Base-by-base conservation (phyloP, 306 rosid species). In the Begonia fuchsioides region DNA sequence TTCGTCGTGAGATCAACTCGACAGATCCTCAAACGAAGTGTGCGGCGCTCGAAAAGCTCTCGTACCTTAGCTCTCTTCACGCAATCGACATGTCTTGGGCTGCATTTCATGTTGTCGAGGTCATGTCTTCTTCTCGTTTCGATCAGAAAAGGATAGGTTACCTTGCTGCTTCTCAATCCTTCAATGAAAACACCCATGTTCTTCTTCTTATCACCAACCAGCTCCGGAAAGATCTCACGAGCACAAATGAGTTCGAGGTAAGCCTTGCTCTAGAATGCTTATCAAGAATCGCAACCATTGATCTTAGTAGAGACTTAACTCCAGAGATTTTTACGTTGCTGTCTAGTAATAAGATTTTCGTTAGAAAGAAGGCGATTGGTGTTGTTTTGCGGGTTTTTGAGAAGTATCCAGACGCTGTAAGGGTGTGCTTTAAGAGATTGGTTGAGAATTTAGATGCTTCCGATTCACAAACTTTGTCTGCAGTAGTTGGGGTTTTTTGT, bases 81-180 rank as follows among this genome's bases (percentile, higher is more conserved):
- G 81, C 70, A 56, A 35, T 66, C 62, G 92, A 84, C 65, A 84
- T 90, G 95, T 76, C 93, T 3, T 90, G 86, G 82, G 95, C 97
- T 3, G 63, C 87, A 11, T 85, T 90, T 59, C 92, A 84, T 58
- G 95, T 82, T 55, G 95, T 90, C 3, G 97, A 90, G 76, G 85
- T 90, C 50, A 80, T 90, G 81, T 90, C 97, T 6, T 76, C 92
- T 39, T 54, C 87, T 0, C 72, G 78, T n/a, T 83, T 84, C 60
- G 53, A 67, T 13, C 87, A 84, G 65, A 90, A 90, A 76, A 70
- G 61, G 60, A 68, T 81, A 49, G 97, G 94, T 6, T 90, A 90
- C 70, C 68, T 53, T n/a, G 75, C 94, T 8, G 97, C 95, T 0
- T 63, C 87, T 1, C 78, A 61, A 48, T 90, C 97, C n/a, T 85